A percentile compares a stretch with the other conserved stretches of the same genome.
Conservation (phyloP, 768 basidiomycete genomes). For the Cystofilobasidium macerans region DNA sequence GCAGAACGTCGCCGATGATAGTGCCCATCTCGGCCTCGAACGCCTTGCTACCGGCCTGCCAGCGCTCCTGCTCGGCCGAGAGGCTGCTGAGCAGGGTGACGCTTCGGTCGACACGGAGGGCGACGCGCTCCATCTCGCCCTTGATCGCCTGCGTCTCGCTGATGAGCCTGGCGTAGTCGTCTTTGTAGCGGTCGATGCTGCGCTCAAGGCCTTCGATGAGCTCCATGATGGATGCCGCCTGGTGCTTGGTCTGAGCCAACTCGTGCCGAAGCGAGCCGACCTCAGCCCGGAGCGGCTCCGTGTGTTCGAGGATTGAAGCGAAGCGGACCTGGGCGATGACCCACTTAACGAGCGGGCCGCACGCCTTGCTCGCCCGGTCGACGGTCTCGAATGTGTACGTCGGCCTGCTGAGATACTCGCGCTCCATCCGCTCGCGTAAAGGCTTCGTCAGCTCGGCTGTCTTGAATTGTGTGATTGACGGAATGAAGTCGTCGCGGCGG, state of each 20-base stretch:
- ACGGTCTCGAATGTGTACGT: slow-evolving; percentile 91
- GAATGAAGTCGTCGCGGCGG: slow-evolving; percentile 92
- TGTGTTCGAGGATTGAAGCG: slow-evolving; percentile 93
- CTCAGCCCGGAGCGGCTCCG: slow-evolving; percentile 90
- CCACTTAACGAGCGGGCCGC: slow-evolving; percentile 97
- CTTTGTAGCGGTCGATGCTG: slow-evolving; percentile 88
- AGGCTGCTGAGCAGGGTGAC: slow-evolving; percentile 88
- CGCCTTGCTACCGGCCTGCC: slow-evolving; percentile 87
- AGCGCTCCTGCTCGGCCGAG: slow-evolving; percentile 84
- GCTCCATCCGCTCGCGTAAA: slow-evolving; percentile 81
- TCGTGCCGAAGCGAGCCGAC: slow-evolving; percentile 85
- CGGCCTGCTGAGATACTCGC: slow-evolving; percentile 79
- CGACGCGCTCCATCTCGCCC: slow-evolving; percentile 92
- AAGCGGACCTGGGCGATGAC: slow-evolving; percentile 91
- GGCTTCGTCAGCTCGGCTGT: slow-evolving; percentile 77
- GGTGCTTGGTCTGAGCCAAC: slow-evolving; percentile 88
- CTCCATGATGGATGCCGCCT: slow-evolving; percentile 74
- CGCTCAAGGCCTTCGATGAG: slow-evolving; percentile 87
- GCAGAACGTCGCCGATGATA: slow-evolving; percentile 88
- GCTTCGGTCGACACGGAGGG: slow-evolving; percentile 91
- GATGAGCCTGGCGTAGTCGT: slow-evolving; percentile 92
- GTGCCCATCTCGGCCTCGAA: slow-evolving; percentile 99
- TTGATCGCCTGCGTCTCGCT: slow-evolving; percentile 96
- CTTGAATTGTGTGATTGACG: slow-evolving; percentile 89
- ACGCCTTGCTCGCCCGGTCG: slow-evolving; percentile 88